Evolutionary conservation across 2,329 filamentous ascomycete species (phyloP).

Genomic region (Didymella pinodella): DNA sequence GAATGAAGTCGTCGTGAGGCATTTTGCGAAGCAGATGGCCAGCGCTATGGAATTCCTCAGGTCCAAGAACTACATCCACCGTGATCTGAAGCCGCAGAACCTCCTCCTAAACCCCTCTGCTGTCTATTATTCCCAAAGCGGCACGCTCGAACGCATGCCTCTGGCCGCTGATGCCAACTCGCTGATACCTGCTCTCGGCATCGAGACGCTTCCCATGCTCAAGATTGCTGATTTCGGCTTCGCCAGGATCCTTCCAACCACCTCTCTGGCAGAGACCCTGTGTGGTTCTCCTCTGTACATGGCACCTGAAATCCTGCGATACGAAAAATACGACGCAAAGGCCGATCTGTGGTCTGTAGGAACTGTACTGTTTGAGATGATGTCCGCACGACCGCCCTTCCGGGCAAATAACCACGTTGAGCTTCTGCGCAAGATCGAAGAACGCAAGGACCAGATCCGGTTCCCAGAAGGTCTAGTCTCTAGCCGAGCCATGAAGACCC

Average conservation of each 20-base stretch:
- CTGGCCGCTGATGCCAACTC: slow-evolving; percentile 84
- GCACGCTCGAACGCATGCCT: slow-evolving; percentile 64
- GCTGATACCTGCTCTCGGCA: slow-evolving; percentile 78
- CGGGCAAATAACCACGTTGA: slow-evolving; percentile 94
- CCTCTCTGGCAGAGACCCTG: slow-evolving; percentile 91
- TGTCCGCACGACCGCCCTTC: slow-evolving; percentile 88
- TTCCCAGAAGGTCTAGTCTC: slow-evolving; percentile 78
- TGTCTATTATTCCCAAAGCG: slow-evolving; percentile 66
- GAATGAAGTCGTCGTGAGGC: slow-evolving; percentile 93
- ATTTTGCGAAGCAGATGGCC: slow-evolving; percentile 93
- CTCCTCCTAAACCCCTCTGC: slow-evolving; percentile 85
- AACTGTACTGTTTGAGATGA: slow-evolving; percentile 95
- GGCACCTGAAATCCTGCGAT: slow-evolving; percentile 96
- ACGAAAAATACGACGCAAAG: slow-evolving; percentile 96
- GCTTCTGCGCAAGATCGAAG: slow-evolving; percentile 88
- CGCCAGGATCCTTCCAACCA: slow-evolving; percentile 86
- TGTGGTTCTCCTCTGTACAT: slow-evolving; percentile 98
- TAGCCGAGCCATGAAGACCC: slow-evolving; percentile 77
- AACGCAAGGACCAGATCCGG: slow-evolving; percentile 81
- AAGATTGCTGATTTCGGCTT: slow-evolving; percentile 99
- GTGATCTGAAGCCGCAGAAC: slow-evolving; percentile 97
- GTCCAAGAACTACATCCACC: slow-evolving; percentile 86
- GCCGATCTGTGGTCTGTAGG: slow-evolving; percentile 98
- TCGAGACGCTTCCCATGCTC: slow-evolving; percentile 89
- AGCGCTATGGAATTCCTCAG: slow-evolving; percentile 91